A percentile compares a stretch with the other conserved stretches of the same genome.
phyloP scores from a whole-genome alignment of 352 stramenopile species.

The Phytopythium oedochilum region DNA sequence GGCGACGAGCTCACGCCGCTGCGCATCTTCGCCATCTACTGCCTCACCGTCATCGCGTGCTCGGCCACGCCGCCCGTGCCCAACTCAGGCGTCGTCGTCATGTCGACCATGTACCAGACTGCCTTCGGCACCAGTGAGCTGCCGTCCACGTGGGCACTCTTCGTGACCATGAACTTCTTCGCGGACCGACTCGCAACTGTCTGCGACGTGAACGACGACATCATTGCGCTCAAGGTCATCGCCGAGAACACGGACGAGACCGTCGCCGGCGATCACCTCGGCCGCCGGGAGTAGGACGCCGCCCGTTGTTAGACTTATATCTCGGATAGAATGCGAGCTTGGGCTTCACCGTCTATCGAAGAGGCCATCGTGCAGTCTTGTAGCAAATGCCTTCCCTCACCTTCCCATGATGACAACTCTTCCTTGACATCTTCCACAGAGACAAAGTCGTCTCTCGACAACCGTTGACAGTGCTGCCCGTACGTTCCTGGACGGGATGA shows the following conservation, averaged over 20 bases:
- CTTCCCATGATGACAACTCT: too few species aligned
- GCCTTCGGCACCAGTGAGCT: conserved; percentile 42
- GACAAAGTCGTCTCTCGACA: too few species aligned
- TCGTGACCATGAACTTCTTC: conserved; percentile 62
- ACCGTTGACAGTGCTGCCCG: too few species aligned
- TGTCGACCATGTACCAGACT: conserved; percentile 63
- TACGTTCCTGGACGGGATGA: too few species aligned
- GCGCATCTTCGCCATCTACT: conserved; percentile 42
- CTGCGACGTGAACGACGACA: conserved; percentile 79
- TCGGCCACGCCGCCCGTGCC: conserved; percentile 51
- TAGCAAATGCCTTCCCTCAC: too few species aligned
- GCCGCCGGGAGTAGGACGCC: conserved; percentile 26
- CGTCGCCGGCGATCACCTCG: conserved; percentile 46
- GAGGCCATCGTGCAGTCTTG: too few species aligned
- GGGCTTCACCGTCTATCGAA: too few species aligned
- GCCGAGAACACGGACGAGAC: conserved; percentile 71
- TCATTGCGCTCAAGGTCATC: conserved; percentile 75
- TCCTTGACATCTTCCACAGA: too few species aligned
- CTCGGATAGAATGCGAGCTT: too few species aligned
- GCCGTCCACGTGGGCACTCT: conserved; percentile 49
- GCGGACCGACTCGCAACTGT: conserved; percentile 58
- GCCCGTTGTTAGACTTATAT: too few species aligned
- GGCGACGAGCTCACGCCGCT: conserved; percentile 43
- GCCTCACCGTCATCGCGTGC: conserved; percentile 51
- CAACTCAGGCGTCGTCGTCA: conserved; percentile 37